Conservation (phyloP, 257 asterid genomes). For the Penstemon barbatus region DNA sequence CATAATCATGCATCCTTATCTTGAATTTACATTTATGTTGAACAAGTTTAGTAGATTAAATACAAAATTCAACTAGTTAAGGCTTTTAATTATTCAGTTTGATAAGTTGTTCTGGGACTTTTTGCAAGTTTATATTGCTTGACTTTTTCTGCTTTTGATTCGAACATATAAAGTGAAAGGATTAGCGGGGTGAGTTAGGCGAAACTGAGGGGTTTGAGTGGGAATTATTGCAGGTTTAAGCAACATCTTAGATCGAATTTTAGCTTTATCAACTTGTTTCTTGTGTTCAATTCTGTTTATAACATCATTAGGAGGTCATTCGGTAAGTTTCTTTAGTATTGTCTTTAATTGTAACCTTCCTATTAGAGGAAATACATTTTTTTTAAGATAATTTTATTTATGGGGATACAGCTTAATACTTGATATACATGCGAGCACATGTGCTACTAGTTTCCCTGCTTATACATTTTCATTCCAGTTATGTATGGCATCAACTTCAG, state of each 20-base stretch:
- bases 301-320: conserved; percentile 8
- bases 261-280: conserved; percentile 2
- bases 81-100: neutral
- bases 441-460: neutral
- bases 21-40: no score
- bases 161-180: neutral
- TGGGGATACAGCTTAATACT: neutral
- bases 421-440: neutral
- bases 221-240: neutral
- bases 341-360: conserved; percentile 5
- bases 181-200: neutral
- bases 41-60: no score
- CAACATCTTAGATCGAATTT: neutral
- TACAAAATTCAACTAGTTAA: no score
- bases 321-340: neutral
- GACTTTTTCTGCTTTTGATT: neutral
- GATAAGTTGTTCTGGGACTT: conserved; percentile 2
- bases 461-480: neutral
- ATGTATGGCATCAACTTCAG: neutral
- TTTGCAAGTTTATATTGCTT: conserved; percentile 12
- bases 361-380: no score
- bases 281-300: neutral
- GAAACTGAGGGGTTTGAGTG: neutral
- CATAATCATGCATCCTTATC: no score
- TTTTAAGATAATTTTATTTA: no score